Percentiles rank a stretch among this genome's conserved stretches.
Evolutionary conservation across 225 moss, liverwort and hornwort genomes (phyloP).

Genomic region (Pseudisothecium myosuroides): DNA sequence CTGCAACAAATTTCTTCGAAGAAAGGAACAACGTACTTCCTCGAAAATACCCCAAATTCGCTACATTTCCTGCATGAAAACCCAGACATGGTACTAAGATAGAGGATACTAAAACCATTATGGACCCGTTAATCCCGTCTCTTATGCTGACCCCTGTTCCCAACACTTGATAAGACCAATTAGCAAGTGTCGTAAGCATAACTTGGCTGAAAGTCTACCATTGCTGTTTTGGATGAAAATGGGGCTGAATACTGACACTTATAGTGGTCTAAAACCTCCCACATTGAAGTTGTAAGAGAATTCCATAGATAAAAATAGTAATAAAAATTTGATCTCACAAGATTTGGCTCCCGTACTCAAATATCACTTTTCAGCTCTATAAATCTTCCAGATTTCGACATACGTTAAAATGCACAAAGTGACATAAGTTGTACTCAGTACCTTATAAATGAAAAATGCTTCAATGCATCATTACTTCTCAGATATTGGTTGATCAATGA

Average conservation of each 20-base stretch:
- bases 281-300: background rate
- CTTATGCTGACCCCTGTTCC: background rate
- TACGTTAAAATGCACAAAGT: background rate
- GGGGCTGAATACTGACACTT: too few relatives aligned
- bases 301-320: background rate
- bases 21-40: constrained; percentile 17
- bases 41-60: background rate
- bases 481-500: background rate
- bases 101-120: background rate
- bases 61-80: constrained; percentile 4
- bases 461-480: background rate
- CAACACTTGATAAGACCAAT: background rate
- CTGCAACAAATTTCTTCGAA: constrained; percentile 2
- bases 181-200: background rate
- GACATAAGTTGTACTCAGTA: too few relatives aligned
- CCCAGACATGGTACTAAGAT: background rate
- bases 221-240: background rate
- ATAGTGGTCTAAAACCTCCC: background rate
- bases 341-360: background rate
- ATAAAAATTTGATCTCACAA: background rate
- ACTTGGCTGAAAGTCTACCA: background rate
- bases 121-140: background rate
- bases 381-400: background rate
- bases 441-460: background rate
- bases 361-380: background rate